These are phyloP conservation scores for Leptographium wingfieldii DNA, from an alignment of 2,329 filamentous ascomycete species.

Conservation along the genomic window DNA sequence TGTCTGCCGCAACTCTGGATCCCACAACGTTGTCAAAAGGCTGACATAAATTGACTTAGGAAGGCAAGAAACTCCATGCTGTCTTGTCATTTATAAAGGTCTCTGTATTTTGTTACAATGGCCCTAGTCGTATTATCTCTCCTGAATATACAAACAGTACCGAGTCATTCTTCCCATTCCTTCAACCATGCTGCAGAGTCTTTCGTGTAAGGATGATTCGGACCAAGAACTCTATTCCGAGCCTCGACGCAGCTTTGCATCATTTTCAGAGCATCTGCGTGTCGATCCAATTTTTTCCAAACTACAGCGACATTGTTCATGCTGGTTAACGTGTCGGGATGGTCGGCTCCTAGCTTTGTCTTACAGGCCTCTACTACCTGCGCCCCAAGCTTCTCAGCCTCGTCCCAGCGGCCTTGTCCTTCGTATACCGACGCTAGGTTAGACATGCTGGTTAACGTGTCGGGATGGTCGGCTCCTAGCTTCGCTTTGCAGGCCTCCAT, in stretches of 20 bases:
- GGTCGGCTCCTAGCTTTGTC: neutral
- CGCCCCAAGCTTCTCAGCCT: neutral
- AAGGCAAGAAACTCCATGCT: too few species aligned
- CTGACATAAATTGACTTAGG: too few species aligned
- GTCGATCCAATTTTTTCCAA: neutral
- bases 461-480: neutral
- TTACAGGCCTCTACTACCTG: neutral
- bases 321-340: neutral
- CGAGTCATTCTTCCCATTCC: neutral
- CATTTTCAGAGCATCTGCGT: neutral
- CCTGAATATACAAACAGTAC: neutral
- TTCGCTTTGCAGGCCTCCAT: neutral
- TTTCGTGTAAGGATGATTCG: neutral
- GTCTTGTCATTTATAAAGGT: too few species aligned
- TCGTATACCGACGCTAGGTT: neutral
- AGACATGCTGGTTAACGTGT: neutral
- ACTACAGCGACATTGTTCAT: neutral
- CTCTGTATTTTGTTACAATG: too few species aligned
- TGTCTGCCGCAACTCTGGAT: too few species aligned
- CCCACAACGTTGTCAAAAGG: too few species aligned
- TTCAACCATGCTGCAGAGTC: neutral
- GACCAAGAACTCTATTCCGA: neutral
- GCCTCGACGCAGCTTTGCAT: neutral
- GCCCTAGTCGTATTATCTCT: too few species aligned
- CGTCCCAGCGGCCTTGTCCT: neutral